phyloP scores from a whole-genome alignment of 169 alveolate genomes.

The Plasmodium reichenowi region DNA sequence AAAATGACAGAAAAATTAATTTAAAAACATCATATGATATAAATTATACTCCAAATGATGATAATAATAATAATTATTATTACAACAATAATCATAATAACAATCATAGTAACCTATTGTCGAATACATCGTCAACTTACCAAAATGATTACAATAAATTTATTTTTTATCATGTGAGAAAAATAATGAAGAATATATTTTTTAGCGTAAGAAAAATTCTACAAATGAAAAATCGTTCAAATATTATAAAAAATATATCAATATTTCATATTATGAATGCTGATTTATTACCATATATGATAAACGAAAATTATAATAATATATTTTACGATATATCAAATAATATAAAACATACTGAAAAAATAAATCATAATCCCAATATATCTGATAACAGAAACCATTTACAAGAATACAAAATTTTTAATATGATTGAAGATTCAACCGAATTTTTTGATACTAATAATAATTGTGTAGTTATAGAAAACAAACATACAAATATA shows the following conservation, averaged over 20 bases:
- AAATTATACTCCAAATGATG: not conserved
- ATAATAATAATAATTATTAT: not conserved
- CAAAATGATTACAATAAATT: constrained; percentile 18
- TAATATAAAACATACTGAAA: too few species aligned
- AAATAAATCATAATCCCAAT: too few species aligned
- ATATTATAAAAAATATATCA: constrained; percentile 20
- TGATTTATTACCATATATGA: constrained; percentile 1
- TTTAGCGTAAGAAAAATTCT: constrained; percentile 27
- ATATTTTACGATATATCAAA: too few species aligned
- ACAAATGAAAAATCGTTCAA: constrained; percentile 28
- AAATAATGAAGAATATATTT: constrained; percentile 57
- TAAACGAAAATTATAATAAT: too few species aligned
- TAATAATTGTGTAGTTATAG: too few species aligned
- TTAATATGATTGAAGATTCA: too few species aligned
- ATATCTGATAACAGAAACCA: too few species aligned
- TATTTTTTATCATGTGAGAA: constrained; percentile 30
- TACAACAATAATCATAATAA: not conserved
- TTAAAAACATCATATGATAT: not conserved
- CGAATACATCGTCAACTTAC: not conserved
- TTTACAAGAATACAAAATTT: too few species aligned
- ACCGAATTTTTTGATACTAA: too few species aligned
- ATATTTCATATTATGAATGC: constrained; percentile 21
- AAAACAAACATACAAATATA: too few species aligned
- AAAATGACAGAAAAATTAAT: not conserved
- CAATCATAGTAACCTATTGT: not conserved